phyloP scores from a whole-genome alignment of 1,139 yeast genomes.

The Saccharomyces hybrid region DNA sequence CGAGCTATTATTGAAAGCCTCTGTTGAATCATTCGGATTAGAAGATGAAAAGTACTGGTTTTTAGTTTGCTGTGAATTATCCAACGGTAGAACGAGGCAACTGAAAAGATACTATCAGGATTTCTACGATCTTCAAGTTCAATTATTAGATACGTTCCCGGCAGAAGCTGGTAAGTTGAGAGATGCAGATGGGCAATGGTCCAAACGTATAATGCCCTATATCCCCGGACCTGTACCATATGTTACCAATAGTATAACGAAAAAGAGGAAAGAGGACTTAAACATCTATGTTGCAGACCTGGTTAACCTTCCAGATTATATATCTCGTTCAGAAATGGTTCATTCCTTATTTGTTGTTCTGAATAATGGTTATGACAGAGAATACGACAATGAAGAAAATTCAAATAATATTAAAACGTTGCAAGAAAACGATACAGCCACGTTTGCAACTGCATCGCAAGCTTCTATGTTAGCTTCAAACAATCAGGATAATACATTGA shows the following conservation, averaged over 20 bases:
- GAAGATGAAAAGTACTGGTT: slow-evolving; percentile 91
- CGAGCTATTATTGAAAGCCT: slow-evolving; percentile 44
- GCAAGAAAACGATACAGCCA: slow-evolving; percentile 18
- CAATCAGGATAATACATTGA: slow-evolving; percentile 27
- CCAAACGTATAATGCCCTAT: slow-evolving; percentile 74
- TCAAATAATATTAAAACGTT: slow-evolving; percentile 24
- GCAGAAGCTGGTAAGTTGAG: slow-evolving; percentile 75
- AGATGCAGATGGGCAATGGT: slow-evolving; percentile 42
- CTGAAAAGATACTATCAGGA: slow-evolving; percentile 91
- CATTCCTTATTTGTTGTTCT: slow-evolving; percentile 61
- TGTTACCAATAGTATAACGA: slow-evolving; percentile 82
- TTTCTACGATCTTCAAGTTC: slow-evolving; percentile 89
- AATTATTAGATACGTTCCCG: slow-evolving; percentile 75
- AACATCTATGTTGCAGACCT: slow-evolving; percentile 75
- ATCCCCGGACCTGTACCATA: slow-evolving; percentile 95
- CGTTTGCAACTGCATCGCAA: background rate
- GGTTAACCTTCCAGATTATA: slow-evolving; percentile 66
- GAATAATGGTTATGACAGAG: slow-evolving; percentile 35
- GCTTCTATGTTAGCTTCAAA: background rate
- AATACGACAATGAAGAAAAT: slow-evolving; percentile 22
- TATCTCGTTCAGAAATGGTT: slow-evolving; percentile 64
- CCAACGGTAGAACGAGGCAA: slow-evolving; percentile 61
- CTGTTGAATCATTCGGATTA: slow-evolving; percentile 73
- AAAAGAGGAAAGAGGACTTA: slow-evolving; percentile 75
- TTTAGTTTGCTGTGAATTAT: slow-evolving; percentile 59